Base-by-base conservation (phyloP, 352 stramenopile species). In the Aphanomyces invadans region DNA sequence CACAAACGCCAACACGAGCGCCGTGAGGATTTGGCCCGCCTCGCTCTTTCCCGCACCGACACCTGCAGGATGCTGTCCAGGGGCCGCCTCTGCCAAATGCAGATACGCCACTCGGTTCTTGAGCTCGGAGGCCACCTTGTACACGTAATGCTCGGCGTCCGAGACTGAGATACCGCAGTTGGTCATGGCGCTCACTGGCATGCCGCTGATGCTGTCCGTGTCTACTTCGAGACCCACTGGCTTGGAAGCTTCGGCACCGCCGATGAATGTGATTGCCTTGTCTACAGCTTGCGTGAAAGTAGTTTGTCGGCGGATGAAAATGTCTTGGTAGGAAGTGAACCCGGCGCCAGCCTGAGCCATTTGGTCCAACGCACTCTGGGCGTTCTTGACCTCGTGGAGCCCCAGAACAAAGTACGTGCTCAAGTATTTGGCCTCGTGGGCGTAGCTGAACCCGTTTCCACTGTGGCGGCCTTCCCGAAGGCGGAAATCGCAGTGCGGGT, bases 101-200 rank as follows among this genome's bases (percentile, higher is more conserved):
- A 67, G 36, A 23, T 67, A 67, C 5, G 38, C 38, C 28, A 51
- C 60, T 21, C 60, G 60, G n/a, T 19, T 19, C 19, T 42, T 42
- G 7, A 42, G 36, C n/a, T 57, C 42, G 11, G 12, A 28, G 11
- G 60, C 60, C 17, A 67, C 19, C 12, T 51, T 49, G 60, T 59
- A 42, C 19, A 67, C 60, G 15, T 57, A 67, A 32, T 67, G 48
- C 49, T 67, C 60, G 29, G 60, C 60, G 25, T 67, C 60, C 12
- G 60, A 39, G 32, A 67, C 60, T 10, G 60, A 67, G 38, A 67
- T 56, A 21, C 60, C 60, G 49, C 60, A 67, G 33, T 67, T 67
- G 49, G 60, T 67, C 60, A 67, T 56, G 46, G 60, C 60, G 33
- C 60, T 67, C n/a, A 67, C 60, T n/a, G 60, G 60, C 60, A 67